Evolutionary conservation across 129 eudicot species (phyloP).

Genomic region (Glebionis coronaria): DNA sequence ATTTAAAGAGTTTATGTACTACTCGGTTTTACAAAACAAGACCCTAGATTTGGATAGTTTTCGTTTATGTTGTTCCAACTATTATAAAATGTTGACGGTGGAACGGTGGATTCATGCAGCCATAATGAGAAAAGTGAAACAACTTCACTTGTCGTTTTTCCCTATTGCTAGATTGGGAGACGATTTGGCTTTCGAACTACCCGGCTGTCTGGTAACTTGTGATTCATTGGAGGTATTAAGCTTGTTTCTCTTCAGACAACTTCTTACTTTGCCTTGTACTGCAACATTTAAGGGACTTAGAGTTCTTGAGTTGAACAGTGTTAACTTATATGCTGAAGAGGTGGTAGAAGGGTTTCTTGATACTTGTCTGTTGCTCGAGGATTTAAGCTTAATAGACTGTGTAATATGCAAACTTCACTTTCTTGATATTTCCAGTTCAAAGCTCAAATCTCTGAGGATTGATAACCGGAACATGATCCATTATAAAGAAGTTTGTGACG

Average conservation of each 20-base stretch:
- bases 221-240: constrained; percentile 16
- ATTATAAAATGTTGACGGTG: neutral
- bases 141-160: constrained; percentile 13
- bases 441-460: constrained; percentile 19
- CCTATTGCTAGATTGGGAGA: neutral
- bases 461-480: constrained; percentile 6
- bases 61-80: neutral
- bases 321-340: neutral
- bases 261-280: constrained; percentile 10
- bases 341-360: neutral
- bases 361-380: constrained; percentile 20
- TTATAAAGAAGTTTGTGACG: neutral
- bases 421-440: constrained; percentile 13
- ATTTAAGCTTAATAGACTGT: constrained; percentile 22
- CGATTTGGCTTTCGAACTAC: constrained; percentile 1
- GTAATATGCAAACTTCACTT: neutral
- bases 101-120: neutral
- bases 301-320: constrained; percentile 21
- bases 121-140: constrained; percentile 13
- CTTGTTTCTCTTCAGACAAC: neutral
- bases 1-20: constrained; percentile 2
- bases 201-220: constrained; percentile 4
- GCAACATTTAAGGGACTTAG: constrained; percentile 17
- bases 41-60: neutral
- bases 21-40: neutral